A percentile compares a stretch with the other conserved stretches of the same genome.
These are phyloP conservation scores for Hyaloscypha bicolor DNA, from an alignment of 495 filamentous ascomycete genomes.

Conservation along the genomic window DNA sequence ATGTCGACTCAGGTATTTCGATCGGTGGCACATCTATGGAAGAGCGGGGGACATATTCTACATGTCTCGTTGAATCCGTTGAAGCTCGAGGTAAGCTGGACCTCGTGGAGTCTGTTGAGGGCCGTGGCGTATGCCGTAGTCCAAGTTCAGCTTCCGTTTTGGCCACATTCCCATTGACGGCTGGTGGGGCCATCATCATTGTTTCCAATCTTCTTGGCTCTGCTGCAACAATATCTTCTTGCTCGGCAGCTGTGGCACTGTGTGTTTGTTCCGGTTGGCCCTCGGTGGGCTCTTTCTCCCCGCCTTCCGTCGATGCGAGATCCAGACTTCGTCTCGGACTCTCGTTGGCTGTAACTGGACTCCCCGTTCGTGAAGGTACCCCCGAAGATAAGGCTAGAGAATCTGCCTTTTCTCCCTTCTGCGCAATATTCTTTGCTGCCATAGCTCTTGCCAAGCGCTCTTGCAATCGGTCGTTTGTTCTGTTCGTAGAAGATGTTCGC, in stretches of 20 bases:
- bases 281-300: conserved; percentile 13
- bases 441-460: conserved; percentile 74
- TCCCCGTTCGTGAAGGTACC: conserved; percentile 25
- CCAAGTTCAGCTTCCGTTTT: not conserved
- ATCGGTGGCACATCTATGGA: conserved; percentile 2
- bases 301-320: not conserved
- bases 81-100: conserved; percentile 29
- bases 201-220: conserved; percentile 13
- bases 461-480: conserved; percentile 76
- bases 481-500: conserved; percentile 55
- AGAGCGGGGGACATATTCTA: not conserved
- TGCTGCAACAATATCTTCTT: not conserved
- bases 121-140: conserved; percentile 4
- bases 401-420: conserved; percentile 28
- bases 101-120: conserved; percentile 24
- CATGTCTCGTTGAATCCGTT: conserved; percentile 20
- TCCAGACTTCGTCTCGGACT: conserved; percentile 33
- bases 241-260: not conserved
- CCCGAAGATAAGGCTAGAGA: conserved; percentile 26
- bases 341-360: conserved; percentile 22
- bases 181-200: not conserved
- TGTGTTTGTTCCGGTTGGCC: not conserved
- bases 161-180: not conserved
- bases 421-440: conserved; percentile 47
- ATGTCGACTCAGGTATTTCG: not conserved